Evolutionary conservation across 75 land plant species (phyloP), one percentile per base, ranked within the genome.

Genomic region (Cryptomeria japonica): DNA sequence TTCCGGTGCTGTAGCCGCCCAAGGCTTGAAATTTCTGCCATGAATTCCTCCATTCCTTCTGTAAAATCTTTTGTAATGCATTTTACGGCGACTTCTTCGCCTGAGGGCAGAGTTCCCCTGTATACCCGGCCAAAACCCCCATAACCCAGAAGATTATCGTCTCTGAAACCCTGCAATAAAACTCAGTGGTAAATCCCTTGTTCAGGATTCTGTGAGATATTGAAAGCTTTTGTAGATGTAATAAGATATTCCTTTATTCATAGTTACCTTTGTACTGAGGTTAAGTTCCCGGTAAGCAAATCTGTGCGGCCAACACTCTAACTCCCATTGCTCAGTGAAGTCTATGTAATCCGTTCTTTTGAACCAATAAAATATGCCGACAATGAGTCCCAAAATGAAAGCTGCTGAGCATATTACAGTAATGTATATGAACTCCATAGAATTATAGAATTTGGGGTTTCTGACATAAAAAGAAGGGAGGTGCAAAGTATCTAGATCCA

Each of bases 51-150:
- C 64, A 90, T 47, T 18, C 94, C 94, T 49, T 92, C 89, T 51
- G 61, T 76, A 22, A 90, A 93, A 1, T 89, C 91, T 68, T 84
- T 87, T 32, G 87, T 84, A 56, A 93, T 70, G 34, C 90, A 73
- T 87, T 93, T 93, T 39, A 93, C 92, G 13, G 92, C 94, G 9
- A 93, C 86, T 51, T 77, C 88, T 3, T n/a, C 49, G 41, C 86
- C 83, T 0, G 89, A 31, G 1, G 94, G 91, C 3, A 92, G 86
- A 19, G 80, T 72, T 0, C 94, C 94, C 41, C 76, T 83, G 89
- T 90, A 93, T 58, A 93, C 94, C n/a, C 85, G 51, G n/a, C 94
- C 94, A 82, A 93, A 93, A 0, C 93, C 94, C 9, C 94, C 94
- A 22, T 31, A 36, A 16, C 94, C 94, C 1, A 93, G 79, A 15